Evolutionary conservation across 345 rosid species (phyloP).

Genomic region (Populus simonii): DNA sequence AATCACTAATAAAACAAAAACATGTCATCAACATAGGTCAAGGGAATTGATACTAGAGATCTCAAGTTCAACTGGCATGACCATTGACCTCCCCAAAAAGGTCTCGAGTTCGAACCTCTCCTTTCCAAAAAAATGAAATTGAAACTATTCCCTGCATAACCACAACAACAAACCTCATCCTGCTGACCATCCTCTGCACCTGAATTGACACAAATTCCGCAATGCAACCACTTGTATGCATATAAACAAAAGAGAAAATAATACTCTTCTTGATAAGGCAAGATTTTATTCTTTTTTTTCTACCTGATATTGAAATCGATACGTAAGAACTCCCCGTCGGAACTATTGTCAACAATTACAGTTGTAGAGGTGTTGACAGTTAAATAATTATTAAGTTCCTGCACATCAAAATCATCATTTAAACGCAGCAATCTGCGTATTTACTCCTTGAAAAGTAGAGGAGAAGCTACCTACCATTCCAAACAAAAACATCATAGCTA

Average conservation of each 20-base stretch:
- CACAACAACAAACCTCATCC: background rate
- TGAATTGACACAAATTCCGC: background rate
- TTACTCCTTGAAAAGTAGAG: background rate
- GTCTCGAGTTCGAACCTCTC: too few relatives aligned
- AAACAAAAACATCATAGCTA: slow-evolving; percentile 83
- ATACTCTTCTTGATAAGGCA: background rate
- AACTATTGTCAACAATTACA: slow-evolving; percentile 79
- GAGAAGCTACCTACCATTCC: slow-evolving; percentile 72
- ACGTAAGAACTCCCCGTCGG: slow-evolving; percentile 88
- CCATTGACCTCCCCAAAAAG: too few relatives aligned
- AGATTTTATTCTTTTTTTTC: background rate
- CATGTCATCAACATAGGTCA: background rate
- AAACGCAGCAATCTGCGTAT: background rate
- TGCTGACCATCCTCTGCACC: background rate
- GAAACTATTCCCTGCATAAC: background rate
- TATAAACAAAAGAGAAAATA: background rate
- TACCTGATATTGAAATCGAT: slow-evolving; percentile 93
- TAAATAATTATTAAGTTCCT: slow-evolving; percentile 87
- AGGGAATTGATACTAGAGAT: background rate
- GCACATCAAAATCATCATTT: slow-evolving; percentile 21
- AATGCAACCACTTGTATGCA: background rate
- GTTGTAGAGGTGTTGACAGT: slow-evolving; percentile 75
- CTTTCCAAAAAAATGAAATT: background rate
- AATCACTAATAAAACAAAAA: background rate
- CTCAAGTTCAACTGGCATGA: too few relatives aligned